A percentile compares a stretch with the other conserved stretches of the same genome.
Evolutionary conservation across 192 early-diverging fungal genomes (phyloP).

Genomic region (Spizellomyces sp.): DNA sequence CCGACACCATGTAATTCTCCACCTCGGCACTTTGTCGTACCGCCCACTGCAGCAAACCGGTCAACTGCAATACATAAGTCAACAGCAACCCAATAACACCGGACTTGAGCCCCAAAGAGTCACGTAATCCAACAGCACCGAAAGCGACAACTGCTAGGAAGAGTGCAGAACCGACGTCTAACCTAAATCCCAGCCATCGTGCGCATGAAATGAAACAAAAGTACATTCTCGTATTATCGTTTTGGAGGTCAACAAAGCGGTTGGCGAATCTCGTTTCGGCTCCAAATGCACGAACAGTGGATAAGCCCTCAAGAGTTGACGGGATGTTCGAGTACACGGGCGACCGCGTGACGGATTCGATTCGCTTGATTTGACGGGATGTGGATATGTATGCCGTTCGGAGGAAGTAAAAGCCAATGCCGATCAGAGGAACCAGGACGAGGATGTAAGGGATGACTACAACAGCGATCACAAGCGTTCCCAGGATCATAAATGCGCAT

Average conservation of each 20-base stretch:
- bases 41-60: conserved; percentile 51
- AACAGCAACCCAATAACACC: conserved; percentile 55
- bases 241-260: conserved; percentile 53
- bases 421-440: conserved; percentile 48
- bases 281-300: conserved; percentile 69
- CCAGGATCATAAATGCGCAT: conserved; percentile 63
- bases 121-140: conserved; percentile 48
- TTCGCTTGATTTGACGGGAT: conserved; percentile 68
- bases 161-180: conserved; percentile 46
- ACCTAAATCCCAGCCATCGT: conserved; percentile 61
- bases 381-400: conserved; percentile 56
- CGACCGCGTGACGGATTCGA: conserved; percentile 68
- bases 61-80: conserved; percentile 57
- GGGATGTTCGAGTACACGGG: conserved; percentile 64
- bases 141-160: conserved; percentile 55
- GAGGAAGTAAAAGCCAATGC: conserved; percentile 50
- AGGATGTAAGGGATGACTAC: conserved; percentile 67
- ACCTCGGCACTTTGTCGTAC: conserved; percentile 52
- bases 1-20: conserved; percentile 59
- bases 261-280: conserved; percentile 58
- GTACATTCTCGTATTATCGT: conserved; percentile 63
- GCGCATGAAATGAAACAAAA: conserved; percentile 45
- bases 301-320: conserved; percentile 68
- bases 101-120: conserved; percentile 43
- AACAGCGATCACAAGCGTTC: conserved; percentile 62